Evolutionary conservation across 345 rosid genomes (phyloP), one percentile per base, ranked within the genome.

Genomic region (Ceriops zippeliana): DNA sequence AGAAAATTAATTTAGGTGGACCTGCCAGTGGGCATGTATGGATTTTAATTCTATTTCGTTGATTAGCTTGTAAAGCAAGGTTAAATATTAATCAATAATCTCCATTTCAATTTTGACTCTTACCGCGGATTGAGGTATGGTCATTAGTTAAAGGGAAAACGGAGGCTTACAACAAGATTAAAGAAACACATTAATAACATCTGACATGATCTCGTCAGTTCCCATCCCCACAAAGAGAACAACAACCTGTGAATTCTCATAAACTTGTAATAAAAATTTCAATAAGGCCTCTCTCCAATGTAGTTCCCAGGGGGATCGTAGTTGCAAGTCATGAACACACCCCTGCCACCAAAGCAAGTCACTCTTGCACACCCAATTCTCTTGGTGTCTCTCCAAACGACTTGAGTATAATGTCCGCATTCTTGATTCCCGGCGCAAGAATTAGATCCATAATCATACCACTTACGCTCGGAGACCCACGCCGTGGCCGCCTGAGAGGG

Each of bases 251-350:
- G 67, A 76, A 32, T 17, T 58, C 27, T 52, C n/a, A 35, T 57
- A 38, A 38, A 38, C 11, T 38, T 9, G 47, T 30, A 24, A 42
- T 34, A 20, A 7, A 15, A 47, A 31, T 56, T 16, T 88, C 75
- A 93, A 62, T 90, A 90, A 21, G 98, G 98, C 85, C 78, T 86
- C 76, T 93, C 88, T 13, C 98, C 98, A 61, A 89, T 78, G 67
- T 73, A 90, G 73, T 90, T 93, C 70, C 98, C 98, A 17, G 98
- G 98, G 63, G 98, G 98, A 76, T 93, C 96, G 75, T 93, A 93
- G 76, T 89, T 90, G 76, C 98, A 93, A 69, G 84, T 86, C 76
- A 93, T 89, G 83, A 93, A 93, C 35, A 87, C 92, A 6, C 97
- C 97, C 5, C 65, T 71, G 5, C 85, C 89, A 5, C 75, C 78